These are phyloP conservation scores for Backusella macrospora DNA, from an alignment of 192 early-diverging fungal genomes.

Conservation along the genomic window DNA sequence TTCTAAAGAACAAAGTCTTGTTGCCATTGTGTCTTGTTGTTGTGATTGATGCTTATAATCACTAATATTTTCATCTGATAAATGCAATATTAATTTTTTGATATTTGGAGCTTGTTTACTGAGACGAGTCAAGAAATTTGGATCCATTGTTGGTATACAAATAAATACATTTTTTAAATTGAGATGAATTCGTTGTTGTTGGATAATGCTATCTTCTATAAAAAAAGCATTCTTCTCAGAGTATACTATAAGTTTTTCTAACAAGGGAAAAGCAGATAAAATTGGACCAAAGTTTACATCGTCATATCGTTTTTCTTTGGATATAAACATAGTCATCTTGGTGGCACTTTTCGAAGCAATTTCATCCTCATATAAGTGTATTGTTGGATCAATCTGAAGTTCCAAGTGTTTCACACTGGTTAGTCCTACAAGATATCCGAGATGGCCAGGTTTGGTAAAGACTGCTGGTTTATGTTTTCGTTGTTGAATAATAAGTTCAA, in stretches of 20 bases:
- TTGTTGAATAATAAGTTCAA: neutral
- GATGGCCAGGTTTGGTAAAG: neutral
- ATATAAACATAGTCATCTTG: neutral
- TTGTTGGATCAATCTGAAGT: neutral
- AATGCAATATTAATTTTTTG: no score
- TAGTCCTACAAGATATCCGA: neutral
- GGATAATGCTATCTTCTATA: neutral
- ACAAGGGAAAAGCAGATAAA: neutral
- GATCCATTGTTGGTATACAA: neutral
- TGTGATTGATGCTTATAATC: no score
- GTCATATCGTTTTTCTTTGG: neutral
- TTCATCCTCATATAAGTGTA: neutral
- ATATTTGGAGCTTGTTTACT: no score
- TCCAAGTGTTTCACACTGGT: neutral
- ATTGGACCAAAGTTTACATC: neutral
- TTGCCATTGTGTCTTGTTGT: no score
- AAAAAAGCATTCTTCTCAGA: neutral
- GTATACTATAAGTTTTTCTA: neutral
- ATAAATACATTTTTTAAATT: neutral
- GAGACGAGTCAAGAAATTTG: no score
- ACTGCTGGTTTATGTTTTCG: neutral
- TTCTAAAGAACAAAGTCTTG: no score
- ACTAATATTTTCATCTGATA: no score
- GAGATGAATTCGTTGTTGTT: neutral
- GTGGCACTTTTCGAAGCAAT: neutral